Evolutionary conservation across 768 basidiomycete genomes (phyloP).

Genomic region (Russula lepida): DNA sequence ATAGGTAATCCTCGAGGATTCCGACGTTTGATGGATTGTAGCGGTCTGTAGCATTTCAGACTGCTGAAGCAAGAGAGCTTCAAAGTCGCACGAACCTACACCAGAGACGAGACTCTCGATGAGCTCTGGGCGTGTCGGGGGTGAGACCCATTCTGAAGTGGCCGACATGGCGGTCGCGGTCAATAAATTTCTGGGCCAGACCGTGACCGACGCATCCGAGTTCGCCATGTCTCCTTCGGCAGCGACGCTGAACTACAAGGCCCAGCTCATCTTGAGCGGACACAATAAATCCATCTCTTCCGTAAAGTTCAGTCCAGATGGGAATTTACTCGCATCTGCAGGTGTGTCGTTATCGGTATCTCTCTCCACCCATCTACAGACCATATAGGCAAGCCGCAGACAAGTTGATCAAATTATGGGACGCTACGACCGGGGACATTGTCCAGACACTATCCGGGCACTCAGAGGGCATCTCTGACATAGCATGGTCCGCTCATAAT

Average conservation of each 20-base stretch:
- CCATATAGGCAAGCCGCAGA: constrained; percentile 63
- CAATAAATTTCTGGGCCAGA: neutral
- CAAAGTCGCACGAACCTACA: constrained; percentile 50
- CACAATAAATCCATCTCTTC: constrained; percentile 78
- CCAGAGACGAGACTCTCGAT: constrained; percentile 90
- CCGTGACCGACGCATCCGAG: neutral
- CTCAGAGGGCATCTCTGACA: constrained; percentile 76
- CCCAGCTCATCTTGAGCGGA: constrained; percentile 62
- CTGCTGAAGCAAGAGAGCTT: neutral
- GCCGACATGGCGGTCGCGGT: constrained; percentile 34
- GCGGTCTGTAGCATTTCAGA: constrained; percentile 52
- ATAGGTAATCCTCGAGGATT: constrained; percentile 94
- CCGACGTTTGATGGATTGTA: constrained; percentile 94
- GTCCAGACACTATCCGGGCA: constrained; percentile 68
- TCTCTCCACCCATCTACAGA: constrained; percentile 22
- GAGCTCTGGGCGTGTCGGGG: constrained; percentile 71
- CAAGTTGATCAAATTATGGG: constrained; percentile 77
- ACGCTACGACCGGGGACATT: constrained; percentile 62
- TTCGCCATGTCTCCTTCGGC: neutral
- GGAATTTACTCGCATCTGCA: constrained; percentile 70
- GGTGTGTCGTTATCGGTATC: constrained; percentile 43
- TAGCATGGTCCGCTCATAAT: constrained; percentile 82
- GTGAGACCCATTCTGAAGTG: constrained; percentile 60
- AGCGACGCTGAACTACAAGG: constrained; percentile 43
- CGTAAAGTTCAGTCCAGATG: constrained; percentile 84